Evolutionary conservation across 306 rosid species (phyloP).

Genomic region (Glycine tomentella): DNA sequence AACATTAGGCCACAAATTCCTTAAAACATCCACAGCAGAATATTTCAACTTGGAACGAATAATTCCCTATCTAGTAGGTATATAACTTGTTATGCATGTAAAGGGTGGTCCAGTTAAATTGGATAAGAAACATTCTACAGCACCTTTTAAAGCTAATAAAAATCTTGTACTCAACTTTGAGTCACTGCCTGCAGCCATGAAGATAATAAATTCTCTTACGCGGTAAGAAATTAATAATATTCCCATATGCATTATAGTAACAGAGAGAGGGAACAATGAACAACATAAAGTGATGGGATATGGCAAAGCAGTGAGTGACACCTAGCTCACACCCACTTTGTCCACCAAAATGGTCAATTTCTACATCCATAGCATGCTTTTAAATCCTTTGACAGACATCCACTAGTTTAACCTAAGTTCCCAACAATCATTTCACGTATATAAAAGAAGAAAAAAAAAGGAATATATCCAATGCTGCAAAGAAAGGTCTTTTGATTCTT

Average conservation of each 20-base stretch:
- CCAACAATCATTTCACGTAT: slow-evolving; percentile 36
- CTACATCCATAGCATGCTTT: slow-evolving; percentile 11
- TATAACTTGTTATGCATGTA: neutral
- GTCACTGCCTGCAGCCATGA: slow-evolving; percentile 9
- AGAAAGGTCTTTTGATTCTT: slow-evolving; percentile 37
- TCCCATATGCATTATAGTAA: slow-evolving; percentile 8
- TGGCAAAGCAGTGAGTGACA: slow-evolving; percentile 46
- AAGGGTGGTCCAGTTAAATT: slow-evolving; percentile 21
- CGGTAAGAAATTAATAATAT: slow-evolving; percentile 16
- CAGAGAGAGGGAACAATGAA: slow-evolving; percentile 12
- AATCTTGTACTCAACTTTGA: slow-evolving; percentile 33
- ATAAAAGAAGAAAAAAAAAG: too few species aligned
- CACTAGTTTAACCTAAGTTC: slow-evolving; percentile 42
- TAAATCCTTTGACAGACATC: slow-evolving; percentile 39
- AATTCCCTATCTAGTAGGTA: neutral
- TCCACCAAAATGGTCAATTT: slow-evolving; percentile 39
- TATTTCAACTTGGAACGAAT: neutral
- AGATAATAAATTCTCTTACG: neutral
- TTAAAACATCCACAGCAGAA: neutral
- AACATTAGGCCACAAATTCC: neutral
- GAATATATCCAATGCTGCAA: slow-evolving; percentile 25
- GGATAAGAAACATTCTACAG: neutral
- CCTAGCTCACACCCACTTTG: slow-evolving; percentile 52
- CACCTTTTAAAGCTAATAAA: slow-evolving; percentile 19
- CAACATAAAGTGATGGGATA: slow-evolving; percentile 12